These are phyloP conservation scores for Hypoxylon lienhwacheense DNA, from an alignment of 495 filamentous ascomycete genomes.

Conservation along the genomic window DNA sequence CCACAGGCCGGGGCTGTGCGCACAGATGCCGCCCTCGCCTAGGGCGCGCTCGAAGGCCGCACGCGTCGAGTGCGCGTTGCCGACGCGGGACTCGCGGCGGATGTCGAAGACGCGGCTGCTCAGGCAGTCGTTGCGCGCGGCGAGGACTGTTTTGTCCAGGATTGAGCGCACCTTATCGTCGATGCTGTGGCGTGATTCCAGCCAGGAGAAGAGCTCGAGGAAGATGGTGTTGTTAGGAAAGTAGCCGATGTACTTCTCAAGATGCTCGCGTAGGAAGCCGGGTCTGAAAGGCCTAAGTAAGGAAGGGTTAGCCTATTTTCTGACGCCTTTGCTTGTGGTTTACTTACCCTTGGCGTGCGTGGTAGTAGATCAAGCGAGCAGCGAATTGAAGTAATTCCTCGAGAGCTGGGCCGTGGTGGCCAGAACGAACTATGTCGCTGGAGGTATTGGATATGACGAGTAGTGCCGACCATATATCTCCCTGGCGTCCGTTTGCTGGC, in stretches of 20 bases:
- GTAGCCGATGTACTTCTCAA: constrained; percentile 58
- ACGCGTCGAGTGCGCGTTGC: constrained; percentile 62
- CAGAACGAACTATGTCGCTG: constrained; percentile 16
- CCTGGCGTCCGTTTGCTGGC: constrained; percentile 43
- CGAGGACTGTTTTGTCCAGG: constrained; percentile 52
- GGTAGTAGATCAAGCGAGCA: constrained; percentile 67
- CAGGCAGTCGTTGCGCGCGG: constrained; percentile 47
- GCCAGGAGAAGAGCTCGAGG: constrained; percentile 69
- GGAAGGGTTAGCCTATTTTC: constrained; percentile 18
- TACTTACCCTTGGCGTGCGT: constrained; percentile 57
- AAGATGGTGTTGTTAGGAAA: constrained; percentile 83
- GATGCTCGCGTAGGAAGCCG: constrained; percentile 58
- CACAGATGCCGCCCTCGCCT: constrained; percentile 40
- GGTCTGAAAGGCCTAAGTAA: constrained; percentile 61
- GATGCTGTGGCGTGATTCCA: constrained; percentile 66
- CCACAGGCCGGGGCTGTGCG: constrained; percentile 61
- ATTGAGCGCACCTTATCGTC: constrained; percentile 70
- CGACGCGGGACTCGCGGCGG: constrained; percentile 60
- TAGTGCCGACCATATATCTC: constrained; percentile 56
- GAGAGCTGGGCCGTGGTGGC: too few species aligned
- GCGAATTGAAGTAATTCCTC: constrained; percentile 69
- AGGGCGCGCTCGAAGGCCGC: constrained; percentile 74
- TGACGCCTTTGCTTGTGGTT: background rate
- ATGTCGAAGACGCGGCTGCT: constrained; percentile 69
- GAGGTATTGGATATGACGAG: constrained; percentile 49